These are phyloP conservation scores for Peronospora destructor DNA, from an alignment of 352 stramenopile species.

Conservation along the genomic window DNA sequence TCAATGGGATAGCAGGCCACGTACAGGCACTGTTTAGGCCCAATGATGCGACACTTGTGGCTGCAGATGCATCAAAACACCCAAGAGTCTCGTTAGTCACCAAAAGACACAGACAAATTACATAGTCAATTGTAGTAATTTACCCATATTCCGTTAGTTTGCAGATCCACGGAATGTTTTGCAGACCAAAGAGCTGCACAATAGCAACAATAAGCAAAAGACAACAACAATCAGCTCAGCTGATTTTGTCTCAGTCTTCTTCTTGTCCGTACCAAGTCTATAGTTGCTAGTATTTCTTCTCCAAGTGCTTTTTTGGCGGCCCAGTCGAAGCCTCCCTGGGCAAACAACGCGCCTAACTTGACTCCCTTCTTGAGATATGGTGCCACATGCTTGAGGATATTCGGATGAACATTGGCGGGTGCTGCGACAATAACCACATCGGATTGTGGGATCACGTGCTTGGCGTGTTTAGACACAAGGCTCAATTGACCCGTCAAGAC, in stretches of 20 bases:
- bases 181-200: constrained; percentile 82
- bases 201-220: not conserved
- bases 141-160: constrained; percentile 85
- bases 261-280: constrained; percentile 44
- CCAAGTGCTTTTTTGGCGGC: constrained; percentile 85
- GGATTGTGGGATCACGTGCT: constrained; percentile 79
- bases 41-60: constrained; percentile 86
- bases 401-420: constrained; percentile 82
- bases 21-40: constrained; percentile 87
- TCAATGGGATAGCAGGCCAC: constrained; percentile 88
- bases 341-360: constrained; percentile 84
- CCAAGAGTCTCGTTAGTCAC: constrained; percentile 5
- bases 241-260: not conserved
- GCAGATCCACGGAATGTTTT: constrained; percentile 94
- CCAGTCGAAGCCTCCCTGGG: constrained; percentile 90
- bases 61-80: constrained; percentile 26
- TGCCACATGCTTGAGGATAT: constrained; percentile 68
- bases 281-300: constrained; percentile 40
- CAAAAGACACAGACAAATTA: not conserved
- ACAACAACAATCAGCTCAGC: not conserved
- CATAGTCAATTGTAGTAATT: constrained; percentile 1
- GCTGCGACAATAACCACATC: constrained; percentile 88
- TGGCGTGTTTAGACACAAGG: constrained; percentile 75
- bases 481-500: constrained; percentile 62
- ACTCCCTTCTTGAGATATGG: constrained; percentile 83